A percentile compares a stretch with the other conserved stretches of the same genome.
Evolutionary conservation across 306 rosid genomes (phyloP).

Genomic region (Trifolium fragiferum): DNA sequence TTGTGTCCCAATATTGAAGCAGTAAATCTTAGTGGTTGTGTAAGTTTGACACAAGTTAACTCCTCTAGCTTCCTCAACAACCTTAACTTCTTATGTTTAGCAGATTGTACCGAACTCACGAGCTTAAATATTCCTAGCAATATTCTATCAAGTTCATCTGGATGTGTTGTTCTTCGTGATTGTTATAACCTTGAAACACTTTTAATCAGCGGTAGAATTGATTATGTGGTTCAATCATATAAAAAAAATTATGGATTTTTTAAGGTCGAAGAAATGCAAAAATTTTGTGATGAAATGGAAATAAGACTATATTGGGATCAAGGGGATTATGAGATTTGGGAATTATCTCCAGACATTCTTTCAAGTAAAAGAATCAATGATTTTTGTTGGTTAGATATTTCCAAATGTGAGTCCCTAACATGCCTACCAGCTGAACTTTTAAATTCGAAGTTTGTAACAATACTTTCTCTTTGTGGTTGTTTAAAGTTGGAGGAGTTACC

Average conservation of each 20-base stretch:
- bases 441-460: too few species aligned
- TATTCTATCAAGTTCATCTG: constrained; percentile 31
- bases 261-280: too few species aligned
- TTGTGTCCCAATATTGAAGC: too few species aligned
- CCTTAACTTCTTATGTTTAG: constrained; percentile 34
- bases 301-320: too few species aligned
- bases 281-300: too few species aligned
- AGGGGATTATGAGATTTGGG: neutral
- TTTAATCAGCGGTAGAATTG: neutral
- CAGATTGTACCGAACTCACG: constrained; percentile 12
- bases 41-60: too few species aligned
- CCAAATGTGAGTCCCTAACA: constrained; percentile 32
- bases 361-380: neutral
- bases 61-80: neutral
- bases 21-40: too few species aligned
- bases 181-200: constrained; percentile 21
- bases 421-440: too few species aligned
- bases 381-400: constrained; percentile 41
- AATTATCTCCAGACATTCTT: neutral
- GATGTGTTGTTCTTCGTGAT: neutral
- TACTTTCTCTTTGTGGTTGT: neutral
- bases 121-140: constrained; percentile 27
- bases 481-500: neutral
- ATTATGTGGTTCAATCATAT: neutral
- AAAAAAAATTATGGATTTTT: too few species aligned